Conservation (phyloP, 257 asterid genomes). For the Solanum piurae region DNA sequence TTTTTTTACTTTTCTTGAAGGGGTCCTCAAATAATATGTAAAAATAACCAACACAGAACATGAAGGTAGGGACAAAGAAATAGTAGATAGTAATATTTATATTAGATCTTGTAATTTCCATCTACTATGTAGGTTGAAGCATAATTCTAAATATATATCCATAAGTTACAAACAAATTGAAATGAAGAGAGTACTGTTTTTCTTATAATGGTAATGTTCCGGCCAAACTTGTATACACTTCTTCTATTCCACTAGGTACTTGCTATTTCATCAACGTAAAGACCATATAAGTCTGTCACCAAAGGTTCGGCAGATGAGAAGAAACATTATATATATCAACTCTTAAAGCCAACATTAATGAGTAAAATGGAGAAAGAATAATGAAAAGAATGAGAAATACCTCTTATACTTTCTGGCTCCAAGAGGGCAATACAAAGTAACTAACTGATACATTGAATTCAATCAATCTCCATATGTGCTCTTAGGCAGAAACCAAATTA, state of each 20-base stretch:
- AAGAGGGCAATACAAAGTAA: neutral
- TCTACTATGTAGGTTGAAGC: neutral
- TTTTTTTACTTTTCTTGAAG: neutral
- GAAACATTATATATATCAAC: neutral
- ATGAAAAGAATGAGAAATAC: neutral
- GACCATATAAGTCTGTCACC: neutral
- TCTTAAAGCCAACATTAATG: neutral
- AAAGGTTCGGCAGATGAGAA: neutral
- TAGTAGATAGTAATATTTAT: neutral
- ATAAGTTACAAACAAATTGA: neutral
- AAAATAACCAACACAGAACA: neutral
- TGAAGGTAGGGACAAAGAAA: neutral
- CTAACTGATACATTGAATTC: neutral
- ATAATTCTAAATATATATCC: neutral
- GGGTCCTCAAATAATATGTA: neutral
- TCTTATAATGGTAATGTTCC: neutral
- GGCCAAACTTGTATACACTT: neutral
- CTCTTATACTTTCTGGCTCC: neutral
- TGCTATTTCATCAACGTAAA: neutral
- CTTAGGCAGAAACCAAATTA: neutral
- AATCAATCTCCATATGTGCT: neutral
- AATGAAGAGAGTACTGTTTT: neutral
- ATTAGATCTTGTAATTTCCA: neutral
- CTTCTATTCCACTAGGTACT: neutral
- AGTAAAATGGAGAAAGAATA: neutral